These are phyloP conservation scores for Solanum medicagineum DNA, from an alignment of 257 asterid species.

Conservation along the genomic window DNA sequence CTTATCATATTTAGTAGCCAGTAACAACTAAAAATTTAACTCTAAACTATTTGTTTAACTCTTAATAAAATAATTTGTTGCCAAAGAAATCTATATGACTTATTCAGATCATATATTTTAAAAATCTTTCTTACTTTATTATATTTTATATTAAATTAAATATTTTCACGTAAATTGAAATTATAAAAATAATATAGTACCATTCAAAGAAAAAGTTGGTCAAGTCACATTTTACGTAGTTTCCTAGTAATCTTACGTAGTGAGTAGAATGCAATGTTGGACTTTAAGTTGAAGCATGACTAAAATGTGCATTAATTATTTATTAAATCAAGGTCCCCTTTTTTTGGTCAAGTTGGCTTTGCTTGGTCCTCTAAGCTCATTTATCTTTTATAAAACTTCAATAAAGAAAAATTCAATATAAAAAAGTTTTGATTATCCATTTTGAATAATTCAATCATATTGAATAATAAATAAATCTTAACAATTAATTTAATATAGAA, in stretches of 20 bases:
- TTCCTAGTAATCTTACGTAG: not conserved
- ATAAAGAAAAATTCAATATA: too few species aligned
- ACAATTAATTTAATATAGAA: too few species aligned
- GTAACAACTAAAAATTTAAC: not conserved
- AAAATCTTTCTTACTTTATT: not conserved
- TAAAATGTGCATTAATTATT: not conserved
- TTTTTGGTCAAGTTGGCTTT: not conserved
- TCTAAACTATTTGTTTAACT: fast-evolving
- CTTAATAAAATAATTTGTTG: not conserved
- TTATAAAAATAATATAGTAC: not conserved
- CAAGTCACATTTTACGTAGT: not conserved
- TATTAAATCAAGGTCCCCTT: not conserved
- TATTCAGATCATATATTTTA: not conserved
- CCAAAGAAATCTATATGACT: too few species aligned
- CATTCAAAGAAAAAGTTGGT: not conserved
- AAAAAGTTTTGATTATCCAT: too few species aligned
- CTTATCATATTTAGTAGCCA: not conserved
- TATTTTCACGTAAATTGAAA: fast-evolving
- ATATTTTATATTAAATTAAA: fast-evolving
- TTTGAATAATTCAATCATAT: too few species aligned
- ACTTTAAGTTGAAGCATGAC: not conserved
- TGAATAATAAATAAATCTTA: too few species aligned
- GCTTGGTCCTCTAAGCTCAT: not conserved
- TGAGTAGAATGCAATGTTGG: not conserved
- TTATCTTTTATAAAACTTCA: too few species aligned